Percentiles rank a stretch among this genome's conserved stretches.
Evolutionary conservation across 192 early-diverging fungal species (phyloP).

Genomic region (Dissophora globulifera): DNA sequence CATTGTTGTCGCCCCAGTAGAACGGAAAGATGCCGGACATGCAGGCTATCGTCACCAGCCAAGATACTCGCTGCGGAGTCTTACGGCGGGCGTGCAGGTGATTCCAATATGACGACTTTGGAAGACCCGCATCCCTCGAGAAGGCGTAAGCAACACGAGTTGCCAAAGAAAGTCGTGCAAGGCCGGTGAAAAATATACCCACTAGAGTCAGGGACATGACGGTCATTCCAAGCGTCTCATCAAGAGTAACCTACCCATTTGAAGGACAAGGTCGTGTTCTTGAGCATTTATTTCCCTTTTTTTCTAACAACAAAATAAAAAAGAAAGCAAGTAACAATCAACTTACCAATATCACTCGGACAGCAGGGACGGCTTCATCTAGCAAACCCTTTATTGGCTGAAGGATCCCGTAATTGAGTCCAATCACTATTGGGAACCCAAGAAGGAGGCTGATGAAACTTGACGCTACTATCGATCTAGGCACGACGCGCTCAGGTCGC

Average conservation of each 20-base stretch:
- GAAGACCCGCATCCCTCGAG: constrained; percentile 38
- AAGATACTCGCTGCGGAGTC: constrained; percentile 39
- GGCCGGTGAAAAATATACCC: constrained; percentile 30
- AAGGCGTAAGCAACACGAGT: constrained; percentile 28
- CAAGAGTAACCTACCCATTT: constrained; percentile 9
- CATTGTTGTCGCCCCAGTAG: constrained; percentile 37
- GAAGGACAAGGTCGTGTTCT: too few species aligned
- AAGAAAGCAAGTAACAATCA: too few species aligned
- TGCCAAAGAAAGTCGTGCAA: constrained; percentile 14
- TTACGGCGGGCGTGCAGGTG: constrained; percentile 26
- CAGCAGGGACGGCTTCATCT: constrained; percentile 31
- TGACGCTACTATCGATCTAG: constrained; percentile 19
- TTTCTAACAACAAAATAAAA: too few species aligned
- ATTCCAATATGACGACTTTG: constrained; percentile 41
- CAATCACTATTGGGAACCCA: constrained; percentile 27
- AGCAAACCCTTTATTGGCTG: constrained; percentile 39
- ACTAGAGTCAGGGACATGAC: constrained; percentile 17
- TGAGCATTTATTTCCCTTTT: too few species aligned
- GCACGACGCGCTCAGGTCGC: constrained; percentile 23
- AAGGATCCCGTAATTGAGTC: constrained; percentile 18
- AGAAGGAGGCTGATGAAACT: constrained; percentile 15
- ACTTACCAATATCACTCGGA: constrained; percentile 34
- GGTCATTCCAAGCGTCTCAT: not conserved
- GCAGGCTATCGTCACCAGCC: constrained; percentile 30
- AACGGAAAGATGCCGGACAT: constrained; percentile 42